Base-by-base conservation (phyloP, 2,329 filamentous ascomycete genomes). In the Nemania bipapillata region DNA sequence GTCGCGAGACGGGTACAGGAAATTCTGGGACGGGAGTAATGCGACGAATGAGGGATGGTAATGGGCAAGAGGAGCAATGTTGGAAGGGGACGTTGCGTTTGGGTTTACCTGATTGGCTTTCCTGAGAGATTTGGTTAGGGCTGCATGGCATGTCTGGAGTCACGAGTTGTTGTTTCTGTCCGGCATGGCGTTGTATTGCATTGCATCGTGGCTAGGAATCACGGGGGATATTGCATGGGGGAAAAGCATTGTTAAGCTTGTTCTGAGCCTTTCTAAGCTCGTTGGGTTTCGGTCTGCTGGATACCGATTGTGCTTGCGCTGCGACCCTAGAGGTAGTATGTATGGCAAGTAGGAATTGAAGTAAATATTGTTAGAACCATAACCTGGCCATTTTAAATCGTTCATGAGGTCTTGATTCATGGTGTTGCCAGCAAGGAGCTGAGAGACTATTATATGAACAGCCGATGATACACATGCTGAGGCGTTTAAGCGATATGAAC, bases 1-100 rank as follows among this genome's bases (percentile, higher is more conserved):
- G n/a, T 83, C 15, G 75, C 80, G 76, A 74, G 67, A 11, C 68
- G 77, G 47, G 75, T 79, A 24, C 49, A 69, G 65, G 65, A 22
- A 30, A 54, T 76, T 6, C 42, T 78, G 11, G 74, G n/a, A 12
- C 64, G 63, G 53, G 52, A 60, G 30, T 63, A 37, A 72, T 65
- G 49, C 12, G 12, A 24, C 55, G 35, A 7, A 30, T 45, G 7
- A 22, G 24, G 50, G 26, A 53, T 30, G 12, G 32, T 32, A 32
- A 4, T 45, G 40, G 17, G 17, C 17, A 6, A 5, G 5, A 17
- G 40, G 20, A 6, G 20, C 17, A n/a, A 20, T 5, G 7, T 45
- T n/a, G n/a, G n/a, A n/a, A n/a, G n/a, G 17, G 8, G 2, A 20
- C 9, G 40, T n/a, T 45, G 40, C 17, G 40, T 50, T 56, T 50